Evolutionary conservation across 1,139 yeast genomes (phyloP).

Genomic region (Suzukiozyma palmioleophila): DNA sequence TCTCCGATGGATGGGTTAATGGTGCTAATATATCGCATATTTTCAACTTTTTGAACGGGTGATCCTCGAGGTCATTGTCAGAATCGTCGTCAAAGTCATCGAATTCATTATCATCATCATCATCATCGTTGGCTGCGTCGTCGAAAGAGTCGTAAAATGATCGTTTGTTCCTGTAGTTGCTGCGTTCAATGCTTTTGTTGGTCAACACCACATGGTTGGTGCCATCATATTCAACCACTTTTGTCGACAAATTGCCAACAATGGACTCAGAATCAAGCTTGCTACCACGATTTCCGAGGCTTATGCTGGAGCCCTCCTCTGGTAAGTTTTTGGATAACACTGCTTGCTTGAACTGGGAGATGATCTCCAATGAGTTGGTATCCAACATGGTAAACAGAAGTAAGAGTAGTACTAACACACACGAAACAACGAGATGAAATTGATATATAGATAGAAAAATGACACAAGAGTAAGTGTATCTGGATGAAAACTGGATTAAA

Average conservation of each 20-base stretch:
- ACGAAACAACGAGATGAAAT: no score
- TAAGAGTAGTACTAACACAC: no score
- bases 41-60: constrained; percentile 33
- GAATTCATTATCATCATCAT: constrained; percentile 27
- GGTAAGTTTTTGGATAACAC: constrained; percentile 18
- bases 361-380: constrained; percentile 35
- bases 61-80: constrained; percentile 23
- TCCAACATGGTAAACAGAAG: constrained; percentile 27
- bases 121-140: constrained; percentile 17
- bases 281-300: constrained; percentile 32
- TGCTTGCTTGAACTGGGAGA: constrained; percentile 38
- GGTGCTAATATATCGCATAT: constrained; percentile 66
- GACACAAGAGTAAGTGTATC: no score
- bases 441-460: no score
- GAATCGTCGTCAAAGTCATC: constrained; percentile 27
- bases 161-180: constrained; percentile 27
- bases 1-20: constrained; percentile 73
- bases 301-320: constrained; percentile 10
- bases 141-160: constrained; percentile 32
- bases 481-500: no score
- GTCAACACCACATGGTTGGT: constrained; percentile 35
- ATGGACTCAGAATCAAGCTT: constrained; percentile 21
- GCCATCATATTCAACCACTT: constrained; percentile 42
- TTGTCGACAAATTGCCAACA: constrained; percentile 23
- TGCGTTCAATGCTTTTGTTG: constrained; percentile 29